phyloP scores from a whole-genome alignment of 2,329 filamentous ascomycete genomes.

The Penicillium olsonii region DNA sequence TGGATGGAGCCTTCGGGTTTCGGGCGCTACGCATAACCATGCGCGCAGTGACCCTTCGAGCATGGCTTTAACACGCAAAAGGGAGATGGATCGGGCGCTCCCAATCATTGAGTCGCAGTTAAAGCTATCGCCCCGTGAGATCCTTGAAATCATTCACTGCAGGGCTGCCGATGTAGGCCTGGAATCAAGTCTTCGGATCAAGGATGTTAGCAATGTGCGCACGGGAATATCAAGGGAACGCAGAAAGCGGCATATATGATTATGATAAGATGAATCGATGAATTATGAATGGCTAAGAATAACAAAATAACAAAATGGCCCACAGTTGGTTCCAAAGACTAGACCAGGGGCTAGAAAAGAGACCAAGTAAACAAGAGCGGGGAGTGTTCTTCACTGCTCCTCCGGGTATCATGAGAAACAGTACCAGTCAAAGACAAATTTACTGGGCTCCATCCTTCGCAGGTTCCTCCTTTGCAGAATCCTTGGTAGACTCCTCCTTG shows the following conservation, averaged over 20 bases:
- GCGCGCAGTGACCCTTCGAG: not conserved
- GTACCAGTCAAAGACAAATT: slow-evolving; percentile 4
- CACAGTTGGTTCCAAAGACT: slow-evolving; percentile 3
- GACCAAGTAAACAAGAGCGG: slow-evolving; percentile 16
- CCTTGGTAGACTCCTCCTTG: slow-evolving; percentile 13
- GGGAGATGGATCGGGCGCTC: not conserved
- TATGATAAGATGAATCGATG: not conserved
- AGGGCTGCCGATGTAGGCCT: not conserved
- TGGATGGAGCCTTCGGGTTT: not conserved
- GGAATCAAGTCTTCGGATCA: not conserved
- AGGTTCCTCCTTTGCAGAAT: slow-evolving; percentile 15
- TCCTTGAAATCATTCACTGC: not conserved
- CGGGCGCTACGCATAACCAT: not conserved
- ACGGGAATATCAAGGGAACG: not conserved
- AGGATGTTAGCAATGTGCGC: not conserved
- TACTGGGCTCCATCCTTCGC: slow-evolving; percentile 18
- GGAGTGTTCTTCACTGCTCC: slow-evolving; percentile 17
- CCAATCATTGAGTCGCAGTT: not conserved
- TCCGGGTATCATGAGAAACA: slow-evolving; percentile 28
- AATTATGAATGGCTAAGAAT: slow-evolving; percentile 1
- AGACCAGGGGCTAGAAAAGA: no score
- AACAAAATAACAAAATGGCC: not conserved
- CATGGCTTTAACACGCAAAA: not conserved
- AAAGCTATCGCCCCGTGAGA: not conserved
- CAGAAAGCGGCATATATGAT: not conserved